Evolutionary conservation across 2,329 filamentous ascomycete genomes (phyloP), one percentile per base, ranked within the genome.

Genomic region (Aspergillus sp.): DNA sequence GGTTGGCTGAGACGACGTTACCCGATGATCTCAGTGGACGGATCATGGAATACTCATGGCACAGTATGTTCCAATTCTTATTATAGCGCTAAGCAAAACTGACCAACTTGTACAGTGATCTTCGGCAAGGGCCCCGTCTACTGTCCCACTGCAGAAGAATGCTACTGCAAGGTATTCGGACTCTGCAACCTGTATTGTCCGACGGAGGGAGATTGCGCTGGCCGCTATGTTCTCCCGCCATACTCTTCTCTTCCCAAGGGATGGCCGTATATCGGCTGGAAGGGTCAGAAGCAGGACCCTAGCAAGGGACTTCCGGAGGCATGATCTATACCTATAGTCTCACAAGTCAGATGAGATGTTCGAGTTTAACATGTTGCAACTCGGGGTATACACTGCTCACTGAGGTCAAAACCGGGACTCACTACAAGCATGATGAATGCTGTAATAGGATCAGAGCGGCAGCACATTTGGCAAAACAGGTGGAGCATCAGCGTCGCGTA

Each of bases 101-200:
- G 47, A 51, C 63, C 67, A 55, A 69, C 57, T 36, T n/a, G 8
- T 39, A 10, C 41, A 85, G 83, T 87, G 63, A 84, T 87, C 10
- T 87, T 87, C 66, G 84, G 84, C 56, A 83, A 85, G 64, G 74
- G 81, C 23, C 71, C 81, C 6, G 80, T 88, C 1, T 81, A 88
- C 65, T 91, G 88, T 65, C 88, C 88, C 0, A 76, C 78, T 17
- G 85, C 85, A 1, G 74, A 79, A 49, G 82, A 85, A 8, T 90
- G 88, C 70, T 90, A 90, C 71, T 90, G 88, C 74, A 84, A 87
- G 43, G 81, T 86, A 15, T 91, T 87, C 67, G 87, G 87, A 0
- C 67, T 88, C 25, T 91, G 88, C 72, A 65, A 81, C 57, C 65
- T 85, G 15, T 65, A 62, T 13, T 80, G 78, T 56, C 66, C 65